phyloP scores from a whole-genome alignment of 257 asterid genomes.

The Solanum pinnatisectum region DNA sequence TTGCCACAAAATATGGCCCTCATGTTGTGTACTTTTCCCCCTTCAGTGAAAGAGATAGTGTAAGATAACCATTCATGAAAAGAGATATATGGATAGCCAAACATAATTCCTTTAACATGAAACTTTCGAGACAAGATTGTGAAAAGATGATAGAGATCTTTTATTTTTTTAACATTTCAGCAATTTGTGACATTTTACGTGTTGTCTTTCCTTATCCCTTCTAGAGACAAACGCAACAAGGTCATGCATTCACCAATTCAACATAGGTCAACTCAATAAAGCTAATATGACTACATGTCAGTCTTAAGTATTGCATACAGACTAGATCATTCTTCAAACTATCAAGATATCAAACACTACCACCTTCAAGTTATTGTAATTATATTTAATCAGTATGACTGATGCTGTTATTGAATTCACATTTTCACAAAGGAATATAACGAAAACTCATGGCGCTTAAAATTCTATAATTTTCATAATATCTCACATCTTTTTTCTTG shows the following conservation, averaged over 20 bases:
- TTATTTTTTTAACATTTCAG: not conserved
- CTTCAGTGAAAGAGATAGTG: constrained; percentile 10
- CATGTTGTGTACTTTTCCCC: constrained; percentile 28
- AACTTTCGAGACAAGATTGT: not conserved
- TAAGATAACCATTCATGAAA: not conserved
- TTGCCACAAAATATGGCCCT: constrained; percentile 85
- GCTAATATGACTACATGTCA: not conserved
- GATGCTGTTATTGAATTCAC: not conserved
- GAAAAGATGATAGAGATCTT: not conserved
- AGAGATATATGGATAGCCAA: not conserved
- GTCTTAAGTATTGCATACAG: not conserved
- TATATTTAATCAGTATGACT: not conserved
- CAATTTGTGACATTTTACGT: not conserved
- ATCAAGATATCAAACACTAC: not conserved
- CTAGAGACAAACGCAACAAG: not conserved
- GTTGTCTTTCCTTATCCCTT: not conserved
- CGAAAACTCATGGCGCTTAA: not conserved
- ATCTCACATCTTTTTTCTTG: not conserved
- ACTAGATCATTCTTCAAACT: not conserved
- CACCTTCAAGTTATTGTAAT: not conserved
- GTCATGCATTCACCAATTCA: not conserved
- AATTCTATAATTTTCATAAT: not conserved
- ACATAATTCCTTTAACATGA: not conserved
- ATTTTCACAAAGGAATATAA: not conserved
- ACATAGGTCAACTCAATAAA: not conserved